Conservation (phyloP, 306 rosid genomes). For the Corylus americana region DNA sequence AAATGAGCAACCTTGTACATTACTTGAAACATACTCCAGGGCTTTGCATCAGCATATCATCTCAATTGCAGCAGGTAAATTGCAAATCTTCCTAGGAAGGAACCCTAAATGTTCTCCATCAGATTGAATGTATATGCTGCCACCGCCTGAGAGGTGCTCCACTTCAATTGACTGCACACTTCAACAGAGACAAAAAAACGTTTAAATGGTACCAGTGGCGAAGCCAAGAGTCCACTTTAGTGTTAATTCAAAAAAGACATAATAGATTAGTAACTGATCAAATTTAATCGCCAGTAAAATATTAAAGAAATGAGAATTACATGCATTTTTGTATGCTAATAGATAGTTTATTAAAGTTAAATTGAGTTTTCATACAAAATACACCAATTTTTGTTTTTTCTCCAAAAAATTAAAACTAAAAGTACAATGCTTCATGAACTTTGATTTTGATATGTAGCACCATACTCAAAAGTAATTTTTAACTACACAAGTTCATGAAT, state of each 20-base stretch:
- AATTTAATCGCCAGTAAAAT: background rate
- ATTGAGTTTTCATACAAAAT: no score
- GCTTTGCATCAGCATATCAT: constrained; percentile 63
- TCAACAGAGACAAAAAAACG: constrained; percentile 16
- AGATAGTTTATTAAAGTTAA: background rate
- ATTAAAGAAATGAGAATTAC: background rate
- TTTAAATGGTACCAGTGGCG: background rate
- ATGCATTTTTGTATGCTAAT: background rate
- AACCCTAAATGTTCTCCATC: constrained; percentile 93
- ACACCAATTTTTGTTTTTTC: no score
- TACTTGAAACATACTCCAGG: background rate
- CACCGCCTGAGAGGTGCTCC: constrained; percentile 64
- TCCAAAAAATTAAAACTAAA: no score
- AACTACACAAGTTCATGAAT: no score
- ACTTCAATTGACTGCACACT: constrained; percentile 75
- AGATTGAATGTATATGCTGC: constrained; percentile 71
- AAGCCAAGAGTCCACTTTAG: no score
- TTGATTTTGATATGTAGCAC: no score
- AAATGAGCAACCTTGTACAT: background rate
- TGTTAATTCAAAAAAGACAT: background rate
- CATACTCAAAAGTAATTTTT: no score
- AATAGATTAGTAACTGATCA: background rate
- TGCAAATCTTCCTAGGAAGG: constrained; percentile 72
- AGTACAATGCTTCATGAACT: no score
- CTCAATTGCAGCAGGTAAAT: constrained; percentile 78